Base-by-base conservation (phyloP, 176 grass and related monocot genomes). In the Rhipidocladum racemiflorum region DNA sequence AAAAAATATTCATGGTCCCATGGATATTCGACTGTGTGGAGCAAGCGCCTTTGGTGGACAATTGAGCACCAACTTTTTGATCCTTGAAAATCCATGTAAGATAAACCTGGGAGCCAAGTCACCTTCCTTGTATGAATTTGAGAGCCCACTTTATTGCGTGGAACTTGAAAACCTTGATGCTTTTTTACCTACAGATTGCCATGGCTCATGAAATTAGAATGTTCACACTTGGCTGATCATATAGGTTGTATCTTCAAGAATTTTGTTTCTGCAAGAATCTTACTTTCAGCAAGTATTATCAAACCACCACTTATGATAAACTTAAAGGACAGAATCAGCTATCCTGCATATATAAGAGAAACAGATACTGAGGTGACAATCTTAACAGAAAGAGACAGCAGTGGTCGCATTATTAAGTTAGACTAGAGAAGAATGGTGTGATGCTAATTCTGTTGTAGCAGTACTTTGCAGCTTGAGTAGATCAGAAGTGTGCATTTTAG, bases 21-120 rank as follows among this genome's bases (percentile, higher is more conserved):
- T 60, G 23, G 68, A 49, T 84, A n/a, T 77, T 84, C 18, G 27
- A 46, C 5, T 46, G 64, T 56, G 13, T 79, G 60, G 59, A 30
- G 25, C 13, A 67, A 35, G 4, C 46, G 28, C 20, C 46, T 42
- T 25, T 9, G 1, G 6, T 49, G 16, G 75, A 39, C 39, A 44
- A 21, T 68, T 49, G 14, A 65, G 6, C n/a, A 56, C 27, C 59
- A 68, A 57, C 34, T 74, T 54, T 74, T 20, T 5, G 44, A 29
- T 70, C 34, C 20, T 50, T 78, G 54, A 49, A 77, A 28, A 63
- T 50, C 24, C 40, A 62, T 85, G 28, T 53, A 30, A 4, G 3
- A 53, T 69, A 5, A 20, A 68, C 9, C 18, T 30, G 40, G 17
- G 38, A 44, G 14, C 6, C 44, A 80, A 35, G 76, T 40, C 38